Conservation (phyloP, 2,329 filamentous ascomycete species). For the Zymoseptoria pseudotritici region DNA sequence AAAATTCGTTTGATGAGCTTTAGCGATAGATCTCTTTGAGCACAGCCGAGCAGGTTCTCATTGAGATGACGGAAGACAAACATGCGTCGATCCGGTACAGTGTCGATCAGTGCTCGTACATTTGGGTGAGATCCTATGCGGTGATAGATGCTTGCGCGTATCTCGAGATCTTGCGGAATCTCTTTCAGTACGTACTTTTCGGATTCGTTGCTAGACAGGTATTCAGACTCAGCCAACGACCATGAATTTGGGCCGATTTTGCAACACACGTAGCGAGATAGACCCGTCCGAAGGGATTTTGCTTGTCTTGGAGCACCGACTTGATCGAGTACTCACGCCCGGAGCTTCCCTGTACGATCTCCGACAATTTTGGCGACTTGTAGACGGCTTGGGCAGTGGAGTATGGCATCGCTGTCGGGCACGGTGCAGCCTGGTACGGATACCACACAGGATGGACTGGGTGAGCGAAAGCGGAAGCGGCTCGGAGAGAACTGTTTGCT, state of each 20-base stretch:
- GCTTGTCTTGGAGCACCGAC: background rate
- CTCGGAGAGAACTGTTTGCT: background rate
- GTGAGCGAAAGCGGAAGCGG: background rate
- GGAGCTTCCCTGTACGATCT: background rate
- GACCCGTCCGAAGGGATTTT: background rate
- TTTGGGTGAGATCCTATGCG: constrained; percentile 26
- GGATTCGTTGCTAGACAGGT: constrained; percentile 18
- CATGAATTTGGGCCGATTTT: background rate
- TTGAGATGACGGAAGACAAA: constrained; percentile 41
- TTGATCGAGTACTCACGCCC: background rate
- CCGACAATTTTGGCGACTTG: background rate
- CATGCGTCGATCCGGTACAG: constrained; percentile 38
- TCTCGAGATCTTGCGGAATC: constrained; percentile 21
- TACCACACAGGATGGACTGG: background rate
- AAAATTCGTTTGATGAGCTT: constrained; percentile 37
- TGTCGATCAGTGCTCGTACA: constrained; percentile 35
- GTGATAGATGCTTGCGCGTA: constrained; percentile 15
- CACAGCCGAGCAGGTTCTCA: constrained; percentile 38
- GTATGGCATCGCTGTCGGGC: background rate
- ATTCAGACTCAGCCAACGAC: background rate
- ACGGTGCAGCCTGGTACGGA: background rate
- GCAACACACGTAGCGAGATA: constrained; percentile 5
- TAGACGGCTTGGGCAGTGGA: background rate
- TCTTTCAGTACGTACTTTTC: constrained; percentile 24
- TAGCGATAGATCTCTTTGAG: constrained; percentile 34